These are phyloP conservation scores for Halocafeteria seosinensis DNA, from an alignment of 108 stramenopile species.

Conservation along the genomic window DNA sequence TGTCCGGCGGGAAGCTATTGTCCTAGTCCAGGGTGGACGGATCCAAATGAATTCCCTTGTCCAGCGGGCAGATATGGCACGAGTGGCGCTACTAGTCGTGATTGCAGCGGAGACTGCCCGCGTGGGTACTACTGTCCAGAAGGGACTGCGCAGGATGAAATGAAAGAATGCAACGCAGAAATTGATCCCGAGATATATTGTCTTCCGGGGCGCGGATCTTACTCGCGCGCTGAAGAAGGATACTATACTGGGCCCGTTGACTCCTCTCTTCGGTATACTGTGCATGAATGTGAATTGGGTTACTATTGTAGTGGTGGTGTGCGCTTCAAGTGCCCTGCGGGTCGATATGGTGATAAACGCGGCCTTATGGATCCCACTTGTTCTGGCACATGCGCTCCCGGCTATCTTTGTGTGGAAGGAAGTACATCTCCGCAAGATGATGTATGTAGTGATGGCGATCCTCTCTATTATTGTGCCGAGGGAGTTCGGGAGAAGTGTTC, in stretches of 20 bases:
- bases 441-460: too few species aligned
- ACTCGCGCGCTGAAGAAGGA: neutral
- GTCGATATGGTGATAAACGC: neutral
- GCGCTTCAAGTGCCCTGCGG: neutral
- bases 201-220: neutral
- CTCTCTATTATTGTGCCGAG: too few species aligned
- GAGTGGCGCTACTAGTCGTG: neutral
- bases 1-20: neutral
- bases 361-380: neutral
- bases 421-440: neutral
- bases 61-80: neutral
- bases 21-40: too few species aligned
- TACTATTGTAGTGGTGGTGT: neutral
- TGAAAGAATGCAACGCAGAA: neutral
- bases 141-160: neutral
- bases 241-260: neutral
- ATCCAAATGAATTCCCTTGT: neutral
- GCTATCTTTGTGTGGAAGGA: neutral
- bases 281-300: neutral
- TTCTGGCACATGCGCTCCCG: neutral
- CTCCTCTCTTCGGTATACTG: neutral
- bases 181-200: neutral
- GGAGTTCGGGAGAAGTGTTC: too few species aligned
- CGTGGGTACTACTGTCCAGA: neutral
- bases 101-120: neutral